These are phyloP conservation scores for Trametes villosa DNA, from an alignment of 768 basidiomycete genomes.

Conservation along the genomic window DNA sequence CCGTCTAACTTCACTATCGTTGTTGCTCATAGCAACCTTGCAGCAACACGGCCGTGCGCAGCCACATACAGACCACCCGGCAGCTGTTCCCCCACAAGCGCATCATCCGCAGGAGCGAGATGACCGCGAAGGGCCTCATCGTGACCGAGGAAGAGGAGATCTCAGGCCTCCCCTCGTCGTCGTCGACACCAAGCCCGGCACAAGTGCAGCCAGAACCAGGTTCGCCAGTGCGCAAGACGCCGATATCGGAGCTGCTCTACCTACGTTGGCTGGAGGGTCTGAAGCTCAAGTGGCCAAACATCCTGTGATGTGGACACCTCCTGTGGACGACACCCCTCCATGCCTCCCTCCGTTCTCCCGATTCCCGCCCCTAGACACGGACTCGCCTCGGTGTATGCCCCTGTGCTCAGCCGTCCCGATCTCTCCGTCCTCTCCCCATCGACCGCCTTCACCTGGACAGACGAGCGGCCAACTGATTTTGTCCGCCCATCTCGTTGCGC, in stretches of 20 bases:
- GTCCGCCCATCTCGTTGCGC: not conserved
- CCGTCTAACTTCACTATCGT: not conserved
- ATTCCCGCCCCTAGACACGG: constrained; percentile 1
- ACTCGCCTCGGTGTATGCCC: constrained; percentile 2
- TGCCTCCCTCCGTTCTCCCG: not conserved
- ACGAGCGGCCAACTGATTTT: constrained; percentile 5
- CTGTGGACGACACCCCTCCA: not conserved
- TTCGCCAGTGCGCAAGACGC: constrained; percentile 66
- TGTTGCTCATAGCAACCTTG: not conserved
- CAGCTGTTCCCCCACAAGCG: constrained; percentile 82
- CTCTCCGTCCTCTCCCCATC: constrained; percentile 1
- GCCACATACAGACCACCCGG: constrained; percentile 82
- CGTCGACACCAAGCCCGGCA: constrained; percentile 36
- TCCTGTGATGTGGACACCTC: constrained; percentile 41
- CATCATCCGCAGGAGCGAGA: constrained; percentile 78
- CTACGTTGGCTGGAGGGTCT: constrained; percentile 95
- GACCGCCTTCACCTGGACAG: not conserved
- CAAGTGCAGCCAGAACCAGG: constrained; percentile 41
- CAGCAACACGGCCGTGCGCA: constrained; percentile 78
- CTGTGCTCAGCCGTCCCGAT: not conserved
- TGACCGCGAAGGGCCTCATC: constrained; percentile 83
- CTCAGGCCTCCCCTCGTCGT: constrained; percentile 48
- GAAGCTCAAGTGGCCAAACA: constrained; percentile 86
- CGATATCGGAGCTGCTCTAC: constrained; percentile 95
- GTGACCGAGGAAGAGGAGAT: constrained; percentile 85